These are phyloP conservation scores for Arthrinium puccinioides DNA, from an alignment of 2,329 filamentous ascomycete species.

Conservation along the genomic window DNA sequence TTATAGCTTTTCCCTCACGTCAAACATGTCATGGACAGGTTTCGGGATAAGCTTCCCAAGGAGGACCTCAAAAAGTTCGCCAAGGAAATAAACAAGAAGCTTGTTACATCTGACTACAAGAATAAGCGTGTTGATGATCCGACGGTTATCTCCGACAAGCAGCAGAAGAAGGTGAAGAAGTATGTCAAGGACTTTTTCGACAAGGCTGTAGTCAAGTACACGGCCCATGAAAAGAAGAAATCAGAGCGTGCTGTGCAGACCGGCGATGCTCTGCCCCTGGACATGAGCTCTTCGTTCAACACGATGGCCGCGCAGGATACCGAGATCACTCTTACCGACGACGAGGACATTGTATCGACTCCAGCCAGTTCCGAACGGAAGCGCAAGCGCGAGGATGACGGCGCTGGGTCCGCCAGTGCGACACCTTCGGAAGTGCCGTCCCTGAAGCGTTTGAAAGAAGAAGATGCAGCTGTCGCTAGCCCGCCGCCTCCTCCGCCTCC, in stretches of 20 bases:
- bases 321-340: constrained; percentile 30
- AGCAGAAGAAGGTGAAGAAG: constrained; percentile 74
- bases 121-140: constrained; percentile 80
- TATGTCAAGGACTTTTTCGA: constrained; percentile 83
- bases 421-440: constrained; percentile 51
- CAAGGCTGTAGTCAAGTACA: constrained; percentile 72
- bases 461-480: constrained; percentile 29
- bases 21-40: constrained; percentile 80
- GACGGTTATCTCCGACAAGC: constrained; percentile 64
- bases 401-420: constrained; percentile 30
- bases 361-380: constrained; percentile 49
- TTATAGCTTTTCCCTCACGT: constrained; percentile 73
- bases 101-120: constrained; percentile 89
- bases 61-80: constrained; percentile 61
- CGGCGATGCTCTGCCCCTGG: constrained; percentile 14
- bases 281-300: constrained; percentile 3
- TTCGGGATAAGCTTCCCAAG: constrained; percentile 76
- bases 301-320: constrained; percentile 19
- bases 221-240: constrained; percentile 59
- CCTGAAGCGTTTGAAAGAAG: constrained; percentile 44
- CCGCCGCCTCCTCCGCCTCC: constrained; percentile 38
- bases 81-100: constrained; percentile 72
- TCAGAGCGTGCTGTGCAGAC: constrained; percentile 29
- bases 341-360: constrained; percentile 34
- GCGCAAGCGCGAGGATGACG: constrained; percentile 52